Conservation (phyloP, 768 basidiomycete genomes). For the Mycena rebaudengoi region DNA sequence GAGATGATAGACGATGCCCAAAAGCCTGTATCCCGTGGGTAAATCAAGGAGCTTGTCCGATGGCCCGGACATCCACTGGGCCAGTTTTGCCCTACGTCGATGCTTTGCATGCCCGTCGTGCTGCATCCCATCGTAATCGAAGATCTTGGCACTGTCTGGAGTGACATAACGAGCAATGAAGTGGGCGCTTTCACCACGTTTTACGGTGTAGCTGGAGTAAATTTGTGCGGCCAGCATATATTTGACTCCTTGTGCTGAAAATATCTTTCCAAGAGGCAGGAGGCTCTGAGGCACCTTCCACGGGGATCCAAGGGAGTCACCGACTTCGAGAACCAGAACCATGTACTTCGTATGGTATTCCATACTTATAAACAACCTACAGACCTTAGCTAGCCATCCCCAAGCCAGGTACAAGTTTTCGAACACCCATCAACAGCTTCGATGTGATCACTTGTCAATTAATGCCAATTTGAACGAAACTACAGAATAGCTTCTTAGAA, state of each 20-base stretch:
- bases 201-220: slow-evolving; percentile 7
- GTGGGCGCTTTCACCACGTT: neutral
- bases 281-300: slow-evolving; percentile 13
- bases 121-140: slow-evolving; percentile 16
- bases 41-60: neutral
- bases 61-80: neutral
- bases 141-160: slow-evolving; percentile 11
- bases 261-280: neutral
- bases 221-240: slow-evolving; percentile 9
- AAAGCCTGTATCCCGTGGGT: neutral
- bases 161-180: slow-evolving; percentile 19
- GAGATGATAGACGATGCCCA: slow-evolving; percentile 7
- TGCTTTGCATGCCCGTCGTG: slow-evolving; percentile 1
- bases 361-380: neutral
- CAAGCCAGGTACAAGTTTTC: slow-evolving; percentile 5
- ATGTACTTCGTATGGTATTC: slow-evolving; percentile 4
- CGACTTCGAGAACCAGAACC: slow-evolving; percentile 6
- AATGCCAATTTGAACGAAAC: too few relatives aligned
- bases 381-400: neutral
- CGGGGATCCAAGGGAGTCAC: neutral
- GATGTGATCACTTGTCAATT: too few relatives aligned
- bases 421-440: too few relatives aligned
- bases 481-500: too few relatives aligned
- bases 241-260: neutral
- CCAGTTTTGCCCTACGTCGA: neutral